Evolutionary conservation across 2,329 filamentous ascomycete species (phyloP).

Genomic region (Sporothrix euskadiensis): DNA sequence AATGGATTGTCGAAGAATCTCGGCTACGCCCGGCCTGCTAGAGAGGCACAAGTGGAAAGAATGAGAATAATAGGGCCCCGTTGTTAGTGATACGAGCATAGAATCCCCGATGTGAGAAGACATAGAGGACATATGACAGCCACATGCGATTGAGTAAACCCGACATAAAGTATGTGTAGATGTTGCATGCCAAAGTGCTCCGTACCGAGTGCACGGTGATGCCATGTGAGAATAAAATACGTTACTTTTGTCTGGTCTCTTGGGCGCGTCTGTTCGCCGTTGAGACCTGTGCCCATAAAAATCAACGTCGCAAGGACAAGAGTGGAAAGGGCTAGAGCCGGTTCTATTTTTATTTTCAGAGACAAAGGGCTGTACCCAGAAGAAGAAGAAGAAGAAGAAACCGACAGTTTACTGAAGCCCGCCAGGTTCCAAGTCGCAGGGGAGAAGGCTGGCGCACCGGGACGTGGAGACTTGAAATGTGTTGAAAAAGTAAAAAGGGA

Average conservation of each 20-base stretch:
- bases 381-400: background rate
- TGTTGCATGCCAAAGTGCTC: no score
- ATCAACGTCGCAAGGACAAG: background rate
- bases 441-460: background rate
- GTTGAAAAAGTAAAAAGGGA: background rate
- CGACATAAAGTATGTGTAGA: background rate
- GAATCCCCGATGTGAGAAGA: background rate
- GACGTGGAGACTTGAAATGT: background rate
- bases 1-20: background rate
- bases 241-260: background rate
- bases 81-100: background rate
- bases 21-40: background rate
- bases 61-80: background rate
- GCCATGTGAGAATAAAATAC: background rate
- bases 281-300: background rate
- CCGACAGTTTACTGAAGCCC: background rate
- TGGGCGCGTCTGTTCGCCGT: constrained; percentile 16
- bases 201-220: background rate
- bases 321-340: background rate
- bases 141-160: background rate
- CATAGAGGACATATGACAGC: background rate
- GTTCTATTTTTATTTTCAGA: constrained; percentile 8
- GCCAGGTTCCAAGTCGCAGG: background rate
- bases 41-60: background rate
- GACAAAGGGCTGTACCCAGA: background rate